Evolutionary conservation across 768 basidiomycete genomes (phyloP).

Genomic region (Cyclocybe aegerita): DNA sequence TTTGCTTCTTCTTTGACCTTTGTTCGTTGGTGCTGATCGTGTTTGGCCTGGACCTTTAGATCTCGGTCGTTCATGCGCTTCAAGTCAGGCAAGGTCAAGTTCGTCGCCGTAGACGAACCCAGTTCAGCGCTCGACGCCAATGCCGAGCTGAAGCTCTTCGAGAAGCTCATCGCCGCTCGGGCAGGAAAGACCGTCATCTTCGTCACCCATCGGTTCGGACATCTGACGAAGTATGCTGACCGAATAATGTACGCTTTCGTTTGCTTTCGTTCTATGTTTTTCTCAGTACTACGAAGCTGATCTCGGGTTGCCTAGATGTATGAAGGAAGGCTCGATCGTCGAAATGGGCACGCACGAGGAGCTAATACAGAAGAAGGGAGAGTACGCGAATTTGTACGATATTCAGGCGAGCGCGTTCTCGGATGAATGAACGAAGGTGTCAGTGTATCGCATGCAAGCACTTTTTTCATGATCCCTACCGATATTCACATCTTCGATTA

Average conservation of each 20-base stretch:
- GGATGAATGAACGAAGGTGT: too few relatives aligned
- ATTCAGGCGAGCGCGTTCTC: neutral
- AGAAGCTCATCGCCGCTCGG: constrained; percentile 31
- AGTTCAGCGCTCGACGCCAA: constrained; percentile 54
- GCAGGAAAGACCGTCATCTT: constrained; percentile 52
- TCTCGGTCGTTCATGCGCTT: constrained; percentile 41
- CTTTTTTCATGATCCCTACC: too few relatives aligned
- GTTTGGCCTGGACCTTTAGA: too few relatives aligned
- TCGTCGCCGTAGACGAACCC: constrained; percentile 57
- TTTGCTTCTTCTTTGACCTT: too few relatives aligned
- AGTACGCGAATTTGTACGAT: neutral
- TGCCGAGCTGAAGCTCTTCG: constrained; percentile 46
- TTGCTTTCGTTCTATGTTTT: constrained; percentile 9
- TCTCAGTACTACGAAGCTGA: too few relatives aligned
- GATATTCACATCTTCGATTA: too few relatives aligned
- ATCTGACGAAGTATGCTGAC: constrained; percentile 47
- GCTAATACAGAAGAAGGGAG: neutral
- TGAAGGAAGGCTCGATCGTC: neutral
- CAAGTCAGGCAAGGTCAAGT: constrained; percentile 33
- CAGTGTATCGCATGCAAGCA: too few relatives aligned
- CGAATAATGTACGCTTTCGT: constrained; percentile 42
- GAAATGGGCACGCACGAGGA: neutral
- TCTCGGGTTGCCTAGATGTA: neutral
- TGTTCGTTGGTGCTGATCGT: too few relatives aligned
- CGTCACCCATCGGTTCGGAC: constrained; percentile 52